Conservation (phyloP, 2,329 filamentous ascomycete species). For the Xylariaceae sp. region DNA sequence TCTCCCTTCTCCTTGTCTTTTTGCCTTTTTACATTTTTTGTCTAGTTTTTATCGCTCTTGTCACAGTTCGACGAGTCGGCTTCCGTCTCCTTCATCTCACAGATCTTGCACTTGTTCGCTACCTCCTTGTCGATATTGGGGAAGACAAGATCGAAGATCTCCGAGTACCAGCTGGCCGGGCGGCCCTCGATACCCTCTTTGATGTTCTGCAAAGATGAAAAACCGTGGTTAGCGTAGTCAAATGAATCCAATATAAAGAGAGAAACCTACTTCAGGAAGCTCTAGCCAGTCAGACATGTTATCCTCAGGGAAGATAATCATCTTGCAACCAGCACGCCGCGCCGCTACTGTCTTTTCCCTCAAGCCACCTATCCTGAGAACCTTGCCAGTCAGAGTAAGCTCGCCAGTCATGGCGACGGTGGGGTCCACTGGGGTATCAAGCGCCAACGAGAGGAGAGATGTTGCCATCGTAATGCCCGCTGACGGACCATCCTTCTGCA, state of each 20-base stretch:
- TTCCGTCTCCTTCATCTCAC: slow-evolving; percentile 50
- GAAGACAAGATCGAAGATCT: slow-evolving; percentile 92
- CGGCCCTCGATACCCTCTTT: slow-evolving; percentile 92
- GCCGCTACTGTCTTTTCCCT: slow-evolving; percentile 97
- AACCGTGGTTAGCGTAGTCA: slow-evolving; percentile 5
- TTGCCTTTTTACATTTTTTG: slow-evolving; percentile 15
- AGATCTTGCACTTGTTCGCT: slow-evolving; percentile 70
- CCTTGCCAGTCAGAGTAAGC: slow-evolving; percentile 93
- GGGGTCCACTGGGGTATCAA: slow-evolving; percentile 74
- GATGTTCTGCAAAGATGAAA: slow-evolving; percentile 68
- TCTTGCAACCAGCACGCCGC: slow-evolving; percentile 84
- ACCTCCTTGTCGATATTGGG: slow-evolving; percentile 68
- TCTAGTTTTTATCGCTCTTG: slow-evolving; percentile 34
- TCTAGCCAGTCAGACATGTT: slow-evolving; percentile 97
- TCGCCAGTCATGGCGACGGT: slow-evolving; percentile 98
- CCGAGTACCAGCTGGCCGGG: slow-evolving; percentile 87
- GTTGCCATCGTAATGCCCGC: slow-evolving; percentile 99
- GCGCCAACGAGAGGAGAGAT: slow-evolving; percentile 76
- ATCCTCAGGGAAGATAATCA: slow-evolving; percentile 90
- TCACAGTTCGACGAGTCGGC: too few species aligned
- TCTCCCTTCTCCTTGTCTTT: slow-evolving; percentile 12
- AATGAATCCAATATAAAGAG: slow-evolving; percentile 2
- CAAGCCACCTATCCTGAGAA: slow-evolving; percentile 87
- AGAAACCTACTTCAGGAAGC: slow-evolving; percentile 77
- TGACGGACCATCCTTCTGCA: slow-evolving; percentile 88